phyloP scores from a whole-genome alignment of 129 eudicot species.

The Pulicaria dysenterica region DNA sequence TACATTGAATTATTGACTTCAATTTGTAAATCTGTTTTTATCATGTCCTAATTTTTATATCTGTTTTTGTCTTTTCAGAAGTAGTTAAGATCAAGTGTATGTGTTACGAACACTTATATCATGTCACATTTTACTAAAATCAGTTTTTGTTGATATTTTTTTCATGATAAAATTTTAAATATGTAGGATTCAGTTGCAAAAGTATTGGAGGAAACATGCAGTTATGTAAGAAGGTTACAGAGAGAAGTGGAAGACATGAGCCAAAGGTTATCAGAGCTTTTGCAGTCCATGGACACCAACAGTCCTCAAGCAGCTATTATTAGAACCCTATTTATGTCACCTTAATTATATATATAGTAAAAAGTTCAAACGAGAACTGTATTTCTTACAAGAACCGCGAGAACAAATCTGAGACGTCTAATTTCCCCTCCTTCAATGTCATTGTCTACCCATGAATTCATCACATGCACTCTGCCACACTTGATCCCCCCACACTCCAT shows the following conservation, averaged over 20 bases:
- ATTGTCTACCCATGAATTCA: no score
- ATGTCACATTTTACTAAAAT: not conserved
- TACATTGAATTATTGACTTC: slow-evolving; percentile 14
- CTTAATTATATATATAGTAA: slow-evolving; percentile 15
- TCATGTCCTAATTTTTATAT: no score
- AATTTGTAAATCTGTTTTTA: no score
- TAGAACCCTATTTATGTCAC: slow-evolving; percentile 78
- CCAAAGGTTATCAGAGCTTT: slow-evolving; percentile 76
- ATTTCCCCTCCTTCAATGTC: no score
- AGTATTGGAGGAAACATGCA: slow-evolving; percentile 92
- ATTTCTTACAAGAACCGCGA: no score
- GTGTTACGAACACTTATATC: no score
- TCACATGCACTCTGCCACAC: no score
- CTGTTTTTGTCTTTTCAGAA: no score
- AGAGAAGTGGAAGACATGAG: slow-evolving; percentile 84
- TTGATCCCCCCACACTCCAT: no score
- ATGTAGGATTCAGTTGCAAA: slow-evolving; percentile 30
- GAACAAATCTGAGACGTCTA: no score
- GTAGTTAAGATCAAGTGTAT: no score
- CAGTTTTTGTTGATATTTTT: not conserved
- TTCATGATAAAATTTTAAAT: not conserved
- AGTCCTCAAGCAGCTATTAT: slow-evolving; percentile 87
- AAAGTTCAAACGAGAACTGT: no score
- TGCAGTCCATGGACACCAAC: slow-evolving; percentile 72
- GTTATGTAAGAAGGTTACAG: slow-evolving; percentile 78